Conservation (phyloP, 495 filamentous ascomycete species). For the Aspergillus hancockii region DNA sequence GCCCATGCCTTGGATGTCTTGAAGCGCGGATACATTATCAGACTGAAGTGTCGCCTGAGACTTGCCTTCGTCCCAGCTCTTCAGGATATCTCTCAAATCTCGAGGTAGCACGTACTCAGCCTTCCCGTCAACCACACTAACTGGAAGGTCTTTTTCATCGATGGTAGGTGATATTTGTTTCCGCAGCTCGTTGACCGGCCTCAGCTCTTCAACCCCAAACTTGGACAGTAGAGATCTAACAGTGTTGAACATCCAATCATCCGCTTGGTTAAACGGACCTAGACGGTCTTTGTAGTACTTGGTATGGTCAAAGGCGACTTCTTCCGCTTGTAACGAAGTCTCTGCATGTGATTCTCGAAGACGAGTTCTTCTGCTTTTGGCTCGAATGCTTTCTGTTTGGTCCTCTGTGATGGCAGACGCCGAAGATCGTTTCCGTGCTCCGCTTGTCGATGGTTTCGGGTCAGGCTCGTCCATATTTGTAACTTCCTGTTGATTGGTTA, state of each 20-base stretch:
- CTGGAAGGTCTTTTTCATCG: constrained; percentile 22
- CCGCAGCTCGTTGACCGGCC: constrained; percentile 43
- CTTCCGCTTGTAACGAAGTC: constrained; percentile 47
- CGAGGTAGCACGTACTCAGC: constrained; percentile 38
- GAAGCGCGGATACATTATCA: constrained; percentile 51
- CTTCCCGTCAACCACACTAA: constrained; percentile 16
- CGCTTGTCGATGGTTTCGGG: constrained; percentile 27
- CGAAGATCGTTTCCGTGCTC: constrained; percentile 50
- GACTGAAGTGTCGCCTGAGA: constrained; percentile 56
- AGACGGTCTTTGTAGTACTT: constrained; percentile 72
- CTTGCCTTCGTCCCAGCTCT: constrained; percentile 61
- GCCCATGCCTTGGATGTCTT: constrained; percentile 47
- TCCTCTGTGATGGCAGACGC: constrained; percentile 53
- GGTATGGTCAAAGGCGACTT: constrained; percentile 60
- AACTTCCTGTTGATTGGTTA: constrained; percentile 23
- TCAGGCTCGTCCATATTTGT: constrained; percentile 32
- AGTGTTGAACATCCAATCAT: constrained; percentile 74
- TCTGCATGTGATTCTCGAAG: constrained; percentile 73
- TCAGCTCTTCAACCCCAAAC: constrained; percentile 58
- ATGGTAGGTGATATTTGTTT: constrained; percentile 20
- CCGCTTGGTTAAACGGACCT: constrained; percentile 65
- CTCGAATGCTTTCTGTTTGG: constrained; percentile 57
- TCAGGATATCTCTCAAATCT: constrained; percentile 57
- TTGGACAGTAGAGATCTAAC: constrained; percentile 66
- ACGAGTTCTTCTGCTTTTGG: constrained; percentile 80